phyloP scores from a whole-genome alignment of 768 basidiomycete species.

The Amyloporia xantha region DNA sequence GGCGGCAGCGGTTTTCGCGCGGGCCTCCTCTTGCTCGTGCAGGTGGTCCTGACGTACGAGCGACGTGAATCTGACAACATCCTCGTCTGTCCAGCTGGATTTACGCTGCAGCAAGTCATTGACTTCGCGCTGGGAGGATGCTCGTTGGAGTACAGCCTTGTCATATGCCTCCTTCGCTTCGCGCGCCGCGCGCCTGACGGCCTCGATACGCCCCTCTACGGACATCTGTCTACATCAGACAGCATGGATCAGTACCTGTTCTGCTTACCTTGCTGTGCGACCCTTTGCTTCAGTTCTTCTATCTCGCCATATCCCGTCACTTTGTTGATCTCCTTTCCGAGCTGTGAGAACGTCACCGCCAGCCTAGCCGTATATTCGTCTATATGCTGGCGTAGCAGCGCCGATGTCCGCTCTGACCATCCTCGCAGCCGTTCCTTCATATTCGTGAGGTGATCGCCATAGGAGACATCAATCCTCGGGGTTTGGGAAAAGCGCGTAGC shows the following conservation, averaged over 20 bases:
- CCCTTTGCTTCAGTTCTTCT: constrained; percentile 69
- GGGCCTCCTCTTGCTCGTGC: constrained; percentile 71
- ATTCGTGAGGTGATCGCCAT: constrained; percentile 6
- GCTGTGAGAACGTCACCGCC: constrained; percentile 56
- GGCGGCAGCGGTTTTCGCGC: constrained; percentile 60
- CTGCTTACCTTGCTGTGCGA: constrained; percentile 71
- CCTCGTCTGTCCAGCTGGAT: constrained; percentile 83
- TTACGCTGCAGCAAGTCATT: constrained; percentile 95
- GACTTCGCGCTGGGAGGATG: constrained; percentile 88
- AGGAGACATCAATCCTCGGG: neutral
- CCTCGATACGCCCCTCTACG: constrained; percentile 68
- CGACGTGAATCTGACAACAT: constrained; percentile 82
- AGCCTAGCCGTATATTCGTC: constrained; percentile 54
- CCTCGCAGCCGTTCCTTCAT: constrained; percentile 24
- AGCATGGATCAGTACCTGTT: neutral
- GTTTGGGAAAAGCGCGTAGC: neutral
- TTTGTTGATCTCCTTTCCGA: constrained; percentile 76
- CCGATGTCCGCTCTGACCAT: constrained; percentile 36
- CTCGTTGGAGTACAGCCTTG: constrained; percentile 69
- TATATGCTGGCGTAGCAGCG: constrained; percentile 42
- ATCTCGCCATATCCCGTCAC: constrained; percentile 92
- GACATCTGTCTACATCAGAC: neutral
- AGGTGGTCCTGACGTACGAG: constrained; percentile 89
- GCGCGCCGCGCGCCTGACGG: constrained; percentile 59
- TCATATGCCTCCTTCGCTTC: constrained; percentile 73